Base-by-base conservation (phyloP, 2,329 filamentous ascomycete species). In the Aspergillus udagawae region DNA sequence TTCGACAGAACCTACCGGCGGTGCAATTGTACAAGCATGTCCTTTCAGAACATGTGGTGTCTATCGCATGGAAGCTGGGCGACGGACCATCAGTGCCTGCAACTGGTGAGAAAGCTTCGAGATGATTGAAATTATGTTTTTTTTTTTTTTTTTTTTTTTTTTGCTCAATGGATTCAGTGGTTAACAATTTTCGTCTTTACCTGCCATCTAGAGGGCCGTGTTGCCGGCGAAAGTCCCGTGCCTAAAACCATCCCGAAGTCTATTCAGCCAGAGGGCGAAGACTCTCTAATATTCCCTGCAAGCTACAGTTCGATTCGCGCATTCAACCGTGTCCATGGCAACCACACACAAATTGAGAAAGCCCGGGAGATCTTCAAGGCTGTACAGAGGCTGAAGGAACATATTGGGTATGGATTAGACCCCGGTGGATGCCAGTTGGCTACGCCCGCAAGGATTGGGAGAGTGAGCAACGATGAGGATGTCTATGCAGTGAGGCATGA, bases 61-160 rank as follows among this genome's bases (percentile, higher is more conserved):
- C 79, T 20, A 65, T 85, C 47, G 81, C 80, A n/a, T 83, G 82
- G 80, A 74, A 78, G 62, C 73, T 82, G 47, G 84, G 84, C n/a
- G 83, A 86, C 72, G 84, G 85, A 53, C 83, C 83, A 45, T 76
- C 76, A 50, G 77, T 79, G 57, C 79, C 79, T 59, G 72, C 79
- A 65, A 80, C 79, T 74, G 83, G 84, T 86, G 79, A 82, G 80
- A 75, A 65, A 58, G 55, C 57, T 62, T 62, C 42, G 49, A 29
- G 53, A 63, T 65, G 54, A 61, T 60, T 55, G 55, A 69, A 50
- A 65, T 71, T 63, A 52, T 62, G 75, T 78, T 61, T 63, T 42
- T 65, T 53, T 62, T 65, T n/a, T 77, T 47, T 78, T 61, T 63
- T 42, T 65, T 53, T 62, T 65, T n/a, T 77, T 47, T 49, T 21